Conservation (phyloP, 352 stramenopile species). For the Saprolegnia diclina region DNA sequence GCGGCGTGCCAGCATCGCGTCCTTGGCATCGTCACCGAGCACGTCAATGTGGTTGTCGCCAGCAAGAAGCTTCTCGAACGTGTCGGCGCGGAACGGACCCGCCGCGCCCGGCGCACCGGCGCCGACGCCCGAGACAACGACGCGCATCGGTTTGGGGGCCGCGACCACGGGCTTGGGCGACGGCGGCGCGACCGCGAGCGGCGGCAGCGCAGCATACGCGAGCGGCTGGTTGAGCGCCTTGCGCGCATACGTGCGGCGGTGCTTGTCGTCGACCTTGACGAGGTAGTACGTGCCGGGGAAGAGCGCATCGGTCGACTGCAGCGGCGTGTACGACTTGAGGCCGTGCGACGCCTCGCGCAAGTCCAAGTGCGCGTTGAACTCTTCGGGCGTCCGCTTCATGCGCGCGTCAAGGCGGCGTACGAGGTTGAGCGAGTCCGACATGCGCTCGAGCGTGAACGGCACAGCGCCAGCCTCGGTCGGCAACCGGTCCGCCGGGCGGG, state of each 20-base stretch:
- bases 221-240: conserved; percentile 38
- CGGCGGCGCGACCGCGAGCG: conserved; percentile 39
- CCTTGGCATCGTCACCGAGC: conserved; percentile 56
- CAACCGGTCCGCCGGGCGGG: conserved; percentile 29
- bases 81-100: conserved; percentile 67
- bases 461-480: conserved; percentile 24
- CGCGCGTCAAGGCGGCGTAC: conserved; percentile 70
- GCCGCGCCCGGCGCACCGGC: conserved; percentile 82
- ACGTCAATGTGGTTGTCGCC: conserved; percentile 88
- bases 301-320: conserved; percentile 57
- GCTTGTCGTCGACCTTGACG: conserved; percentile 85
- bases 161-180: conserved; percentile 35
- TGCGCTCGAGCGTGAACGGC: conserved; percentile 86
- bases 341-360: conserved; percentile 83
- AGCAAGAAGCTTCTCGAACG: conserved; percentile 82
- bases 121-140: conserved; percentile 89
- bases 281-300: conserved; percentile 89
- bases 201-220: conserved; percentile 30
- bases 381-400: conserved; percentile 74
- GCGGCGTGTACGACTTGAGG: conserved; percentile 55
- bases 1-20: conserved; percentile 90
- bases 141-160: conserved; percentile 48
- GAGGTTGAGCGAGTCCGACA: conserved; percentile 80
- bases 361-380: conserved; percentile 90
- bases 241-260: conserved; percentile 81